Evolutionary conservation across 2,329 filamentous ascomycete species (phyloP), one percentile per base, ranked within the genome.

Genomic region (Bimuria novae-zelandiae): DNA sequence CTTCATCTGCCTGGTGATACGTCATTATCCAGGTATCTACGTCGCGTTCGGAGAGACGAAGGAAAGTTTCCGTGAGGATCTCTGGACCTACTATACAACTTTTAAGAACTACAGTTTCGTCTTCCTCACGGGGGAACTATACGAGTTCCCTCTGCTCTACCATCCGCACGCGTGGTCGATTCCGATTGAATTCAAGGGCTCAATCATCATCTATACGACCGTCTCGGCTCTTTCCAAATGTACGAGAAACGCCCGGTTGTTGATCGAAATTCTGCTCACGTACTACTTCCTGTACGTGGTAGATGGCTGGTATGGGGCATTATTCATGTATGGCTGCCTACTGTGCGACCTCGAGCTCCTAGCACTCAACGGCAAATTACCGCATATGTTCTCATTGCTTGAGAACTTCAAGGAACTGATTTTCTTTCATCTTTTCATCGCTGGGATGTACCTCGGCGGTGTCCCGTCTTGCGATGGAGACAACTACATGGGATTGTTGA

Each of bases 51-150:
- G 78, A 5, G 73, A 80, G 49, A 66, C 64, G 54, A 83, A 89
- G 65, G 76, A 83, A 65, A 64, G 65, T 1, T 72, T 62, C 30
- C 47, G 61, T 7, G 68, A 71, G 39, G 69, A 73, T 11, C 25
- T 69, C 25, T 55, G 51, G 43, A 55, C 40, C 8, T 74, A 68
- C 61, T 71, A 70, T 40, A 56, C 57, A 17, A 61, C 59, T 4
- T 69, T 75, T 58, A 89, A 89, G 67, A 88, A 88, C 68, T 89
- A 86, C 73, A 89, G 81, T 70, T 89, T 86, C 65, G 67, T 88
- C 33, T 89, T 84, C 72, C 81, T 82, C 36, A 77, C 77, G 7
- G 83, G 84, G 6, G 82, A 81, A 1, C 73, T 80, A 8, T 80
- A 82, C 10, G 86, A 83, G 76, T 78, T 85, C 50, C 86, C 70